Evolutionary conservation across 1,139 yeast genomes (phyloP), one percentile per base, ranked within the genome.

Genomic region (Suhomyces bokatorum): DNA sequence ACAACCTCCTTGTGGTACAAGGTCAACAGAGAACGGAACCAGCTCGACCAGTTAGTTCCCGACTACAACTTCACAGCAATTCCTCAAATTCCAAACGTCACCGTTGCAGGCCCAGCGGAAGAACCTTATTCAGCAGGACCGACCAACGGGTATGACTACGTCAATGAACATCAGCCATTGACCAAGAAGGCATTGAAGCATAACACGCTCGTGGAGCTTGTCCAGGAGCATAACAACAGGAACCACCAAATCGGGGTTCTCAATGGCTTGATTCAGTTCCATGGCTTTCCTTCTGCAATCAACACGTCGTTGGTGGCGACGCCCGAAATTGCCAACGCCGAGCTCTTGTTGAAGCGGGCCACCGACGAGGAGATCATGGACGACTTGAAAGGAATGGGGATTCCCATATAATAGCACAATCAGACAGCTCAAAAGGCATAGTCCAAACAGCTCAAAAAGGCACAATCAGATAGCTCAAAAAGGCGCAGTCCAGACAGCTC

Each of bases 1-100:
- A 87, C 96, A 5, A 91, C 98, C 1, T 81, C 87, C 39, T 77
- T 82, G 53, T 93, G 99, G 98, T 93, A 93, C 67, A 85, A 87
- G 54, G 87, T 91, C 57, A 91, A 91, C 64, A 82, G 85, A 57
- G 99, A 93, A 63, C 76, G 98, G 54, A 78, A 96, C 52, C 83
- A 83, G 44, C 77, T 90, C 81, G 98, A 91, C 62, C 80, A 83
- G 53, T 63, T 85, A 39, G 90, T 70, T 7, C 73, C 77, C 0
- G 78, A 74, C 49, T 72, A 57, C 53, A 63, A 62, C 39, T 72
- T 58, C 52, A 43, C 66, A 6, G 77, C 78, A 4, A 52, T 68
- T 16, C 76, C 74, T 3, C 59, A 50, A 45, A 58, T 63, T 22
- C 64, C 68, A 17, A 57, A 56, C 45, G 56, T 55, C 32, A 57